A percentile compares a stretch with the other conserved stretches of the same genome.
Conservation (phyloP, 176 grass and related monocot species). For the Avena sativa region DNA sequence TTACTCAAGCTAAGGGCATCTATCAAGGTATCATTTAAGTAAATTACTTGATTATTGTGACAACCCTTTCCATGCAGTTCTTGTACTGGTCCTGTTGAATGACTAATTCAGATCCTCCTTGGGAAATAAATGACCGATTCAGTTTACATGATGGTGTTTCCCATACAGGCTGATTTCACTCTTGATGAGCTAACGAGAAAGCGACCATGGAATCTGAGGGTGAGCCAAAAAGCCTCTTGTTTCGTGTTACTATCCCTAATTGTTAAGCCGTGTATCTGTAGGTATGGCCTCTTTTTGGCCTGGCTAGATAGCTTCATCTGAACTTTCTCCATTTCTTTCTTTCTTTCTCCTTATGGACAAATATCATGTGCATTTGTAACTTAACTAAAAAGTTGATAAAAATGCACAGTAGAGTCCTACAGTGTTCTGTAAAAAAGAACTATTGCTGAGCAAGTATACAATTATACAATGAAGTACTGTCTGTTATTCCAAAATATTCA, state of each 20-base stretch:
- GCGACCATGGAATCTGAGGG: slow-evolving; percentile 59
- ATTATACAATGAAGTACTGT: too few species aligned
- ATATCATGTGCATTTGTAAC: not conserved
- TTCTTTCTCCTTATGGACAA: too few species aligned
- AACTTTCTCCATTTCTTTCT: too few species aligned
- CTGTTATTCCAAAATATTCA: too few species aligned
- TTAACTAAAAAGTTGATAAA: too few species aligned
- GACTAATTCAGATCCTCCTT: not conserved
- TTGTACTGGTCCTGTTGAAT: not conserved
- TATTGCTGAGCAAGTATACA: too few species aligned
- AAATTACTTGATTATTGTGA: not conserved
- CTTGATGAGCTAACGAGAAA: slow-evolving; percentile 72
- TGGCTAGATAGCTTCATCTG: too few species aligned
- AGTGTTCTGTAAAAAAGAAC: too few species aligned
- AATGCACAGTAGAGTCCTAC: too few species aligned
- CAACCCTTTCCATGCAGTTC: not conserved
- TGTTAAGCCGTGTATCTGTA: not conserved
- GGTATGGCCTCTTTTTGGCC: too few species aligned
- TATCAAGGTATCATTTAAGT: slow-evolving; percentile 53
- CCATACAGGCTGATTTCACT: slow-evolving; percentile 76
- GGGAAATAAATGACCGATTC: not conserved
- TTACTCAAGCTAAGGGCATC: slow-evolving; percentile 67
- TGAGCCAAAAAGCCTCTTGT: slow-evolving; percentile 37
- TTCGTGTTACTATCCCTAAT: not conserved
- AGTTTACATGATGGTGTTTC: not conserved